These are phyloP conservation scores for Amaranthus tricolor DNA, from an alignment of 179 eudicot species.

Conservation along the genomic window DNA sequence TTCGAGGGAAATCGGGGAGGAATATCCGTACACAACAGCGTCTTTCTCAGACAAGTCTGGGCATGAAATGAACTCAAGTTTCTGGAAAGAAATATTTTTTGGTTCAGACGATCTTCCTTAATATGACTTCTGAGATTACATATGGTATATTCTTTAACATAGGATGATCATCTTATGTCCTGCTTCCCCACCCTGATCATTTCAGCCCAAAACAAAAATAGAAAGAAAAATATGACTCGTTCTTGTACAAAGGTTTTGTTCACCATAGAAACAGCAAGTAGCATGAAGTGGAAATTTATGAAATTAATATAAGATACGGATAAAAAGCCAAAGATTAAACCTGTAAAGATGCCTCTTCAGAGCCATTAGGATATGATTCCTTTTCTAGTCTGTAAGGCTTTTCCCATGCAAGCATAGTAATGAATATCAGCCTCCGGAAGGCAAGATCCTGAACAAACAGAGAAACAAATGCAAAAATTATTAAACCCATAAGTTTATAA, in stretches of 20 bases:
- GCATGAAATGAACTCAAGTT: background rate
- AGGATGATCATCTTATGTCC: background rate
- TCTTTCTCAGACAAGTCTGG: background rate
- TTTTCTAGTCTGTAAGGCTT: slow-evolving; percentile 47
- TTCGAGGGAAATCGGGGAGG: background rate
- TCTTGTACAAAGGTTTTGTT: background rate
- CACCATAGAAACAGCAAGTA: background rate
- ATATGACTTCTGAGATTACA: background rate
- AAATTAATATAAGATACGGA: background rate
- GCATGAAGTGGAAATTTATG: slow-evolving; percentile 3
- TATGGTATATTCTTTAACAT: background rate
- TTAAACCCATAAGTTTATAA: background rate
- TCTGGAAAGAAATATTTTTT: background rate
- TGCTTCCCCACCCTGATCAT: background rate
- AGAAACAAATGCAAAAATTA: slow-evolving; percentile 9
- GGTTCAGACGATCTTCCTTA: background rate
- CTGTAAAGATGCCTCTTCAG: slow-evolving; percentile 58
- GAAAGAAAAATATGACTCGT: background rate
- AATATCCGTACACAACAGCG: background rate
- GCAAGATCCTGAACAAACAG: slow-evolving; percentile 58
- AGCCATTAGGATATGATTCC: slow-evolving; percentile 32
- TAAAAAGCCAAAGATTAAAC: slow-evolving; percentile 27
- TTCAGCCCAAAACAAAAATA: background rate
- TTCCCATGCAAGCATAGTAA: slow-evolving; percentile 96
- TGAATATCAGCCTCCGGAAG: slow-evolving; percentile 69